A percentile compares a stretch with the other conserved stretches of the same genome.
These are phyloP conservation scores for Leucosporidium creatinivorum DNA, from an alignment of 768 basidiomycete species.

Conservation along the genomic window DNA sequence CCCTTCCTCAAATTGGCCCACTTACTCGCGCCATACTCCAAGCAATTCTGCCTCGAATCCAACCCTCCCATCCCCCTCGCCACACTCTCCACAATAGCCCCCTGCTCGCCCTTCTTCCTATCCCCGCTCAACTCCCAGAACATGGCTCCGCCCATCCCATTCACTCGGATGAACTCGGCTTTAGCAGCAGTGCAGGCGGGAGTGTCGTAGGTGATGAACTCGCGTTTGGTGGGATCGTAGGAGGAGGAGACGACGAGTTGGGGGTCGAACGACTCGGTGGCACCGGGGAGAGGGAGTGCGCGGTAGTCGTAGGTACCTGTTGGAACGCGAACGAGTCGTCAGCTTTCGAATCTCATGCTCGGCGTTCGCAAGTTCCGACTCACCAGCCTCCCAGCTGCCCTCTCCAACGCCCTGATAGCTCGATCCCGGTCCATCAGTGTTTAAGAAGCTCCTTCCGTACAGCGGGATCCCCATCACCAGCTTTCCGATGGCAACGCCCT, in stretches of 20 bases:
- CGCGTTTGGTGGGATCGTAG: slow-evolving; percentile 63
- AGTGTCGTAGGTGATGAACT: slow-evolving; percentile 77
- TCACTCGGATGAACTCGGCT: slow-evolving; percentile 59
- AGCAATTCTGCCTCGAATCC: slow-evolving; percentile 69
- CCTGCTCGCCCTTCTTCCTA: slow-evolving; percentile 61
- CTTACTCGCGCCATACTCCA: slow-evolving; percentile 65
- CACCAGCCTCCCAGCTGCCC: slow-evolving; percentile 73
- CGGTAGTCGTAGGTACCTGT: slow-evolving; percentile 77
- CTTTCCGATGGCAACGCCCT: slow-evolving; percentile 69
- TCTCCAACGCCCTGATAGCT: slow-evolving; percentile 74
- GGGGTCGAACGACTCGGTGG: slow-evolving; percentile 60
- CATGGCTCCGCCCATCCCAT: slow-evolving; percentile 85
- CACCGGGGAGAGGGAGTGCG: slow-evolving; percentile 67
- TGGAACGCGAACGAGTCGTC: no score
- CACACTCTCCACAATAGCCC: slow-evolving; percentile 69
- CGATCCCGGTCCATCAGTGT: slow-evolving; percentile 71
- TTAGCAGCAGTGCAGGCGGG: slow-evolving; percentile 53
- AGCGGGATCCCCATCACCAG: slow-evolving; percentile 80
- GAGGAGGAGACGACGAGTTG: slow-evolving; percentile 69
- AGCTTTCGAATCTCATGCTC: background rate
- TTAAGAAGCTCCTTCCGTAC: slow-evolving; percentile 84
- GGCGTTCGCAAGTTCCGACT: slow-evolving; percentile 8
- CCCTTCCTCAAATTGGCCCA: slow-evolving; percentile 68
- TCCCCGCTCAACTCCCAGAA: slow-evolving; percentile 85
- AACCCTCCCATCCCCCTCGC: slow-evolving; percentile 48